Evolutionary conservation across 2,329 filamentous ascomycete species (phyloP).

Genomic region (Trichoderma sp.): DNA sequence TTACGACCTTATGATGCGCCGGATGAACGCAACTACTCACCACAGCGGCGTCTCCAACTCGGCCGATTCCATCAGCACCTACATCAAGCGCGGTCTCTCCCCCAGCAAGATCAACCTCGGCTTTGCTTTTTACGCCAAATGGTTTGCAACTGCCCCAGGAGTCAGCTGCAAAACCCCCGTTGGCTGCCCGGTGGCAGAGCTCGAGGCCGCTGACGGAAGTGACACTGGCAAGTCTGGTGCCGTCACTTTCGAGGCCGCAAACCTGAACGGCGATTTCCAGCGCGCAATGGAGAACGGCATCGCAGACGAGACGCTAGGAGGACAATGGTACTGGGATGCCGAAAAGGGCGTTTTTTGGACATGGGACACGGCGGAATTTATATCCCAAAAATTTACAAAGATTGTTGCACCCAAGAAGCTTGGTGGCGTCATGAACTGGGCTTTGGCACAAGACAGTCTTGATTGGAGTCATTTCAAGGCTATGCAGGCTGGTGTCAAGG

Average conservation of each 20-base stretch:
- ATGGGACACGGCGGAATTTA: slow-evolving; percentile 55
- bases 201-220: slow-evolving; percentile 61
- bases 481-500: slow-evolving; percentile 37
- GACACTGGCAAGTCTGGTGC: slow-evolving; percentile 56
- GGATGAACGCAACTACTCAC: slow-evolving; percentile 66
- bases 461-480: slow-evolving; percentile 47
- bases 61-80: slow-evolving; percentile 57
- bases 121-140: slow-evolving; percentile 70
- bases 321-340: slow-evolving; percentile 57
- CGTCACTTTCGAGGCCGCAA: slow-evolving; percentile 43
- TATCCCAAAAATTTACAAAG: slow-evolving; percentile 49
- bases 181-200: slow-evolving; percentile 59
- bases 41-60: slow-evolving; percentile 62
- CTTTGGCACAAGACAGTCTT: slow-evolving; percentile 51
- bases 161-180: slow-evolving; percentile 50
- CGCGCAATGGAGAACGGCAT: slow-evolving; percentile 44
- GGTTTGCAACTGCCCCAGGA: slow-evolving; percentile 57
- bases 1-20: slow-evolving; percentile 73
- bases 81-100: slow-evolving; percentile 58
- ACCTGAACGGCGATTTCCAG: slow-evolving; percentile 41
- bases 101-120: slow-evolving; percentile 63
- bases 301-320: slow-evolving; percentile 51
- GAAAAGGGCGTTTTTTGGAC: slow-evolving; percentile 53
- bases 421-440: slow-evolving; percentile 58
- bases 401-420: slow-evolving; percentile 46